Conservation (phyloP, 768 basidiomycete species). For the Russula compacta region DNA sequence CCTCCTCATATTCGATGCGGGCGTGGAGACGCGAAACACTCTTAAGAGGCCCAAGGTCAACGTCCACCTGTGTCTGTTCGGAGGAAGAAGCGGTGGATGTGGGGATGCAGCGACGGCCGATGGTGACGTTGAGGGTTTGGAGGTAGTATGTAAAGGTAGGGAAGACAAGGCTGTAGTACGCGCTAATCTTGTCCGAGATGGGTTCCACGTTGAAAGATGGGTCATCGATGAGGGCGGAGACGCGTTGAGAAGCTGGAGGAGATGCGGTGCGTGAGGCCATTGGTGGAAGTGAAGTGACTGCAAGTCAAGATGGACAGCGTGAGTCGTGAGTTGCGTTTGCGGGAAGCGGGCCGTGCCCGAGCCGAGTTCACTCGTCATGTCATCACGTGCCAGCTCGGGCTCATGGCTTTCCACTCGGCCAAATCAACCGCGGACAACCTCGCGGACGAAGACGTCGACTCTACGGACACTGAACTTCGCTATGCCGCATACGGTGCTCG, state of each 20-base stretch:
- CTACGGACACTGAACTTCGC: constrained; percentile 57
- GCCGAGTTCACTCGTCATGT: neutral
- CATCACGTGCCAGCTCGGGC: constrained; percentile 4
- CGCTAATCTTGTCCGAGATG: constrained; percentile 71
- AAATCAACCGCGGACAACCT: constrained; percentile 46
- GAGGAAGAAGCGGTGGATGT: constrained; percentile 48
- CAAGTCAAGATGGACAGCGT: neutral
- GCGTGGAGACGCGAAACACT: constrained; percentile 97
- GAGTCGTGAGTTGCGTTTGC: too few relatives aligned
- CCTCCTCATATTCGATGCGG: constrained; percentile 88
- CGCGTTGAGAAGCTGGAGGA: constrained; percentile 25
- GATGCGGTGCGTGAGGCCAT: constrained; percentile 23
- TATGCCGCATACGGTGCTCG: constrained; percentile 76
- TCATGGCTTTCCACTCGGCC: constrained; percentile 26
- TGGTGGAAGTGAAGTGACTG: neutral
- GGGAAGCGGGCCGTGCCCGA: too few relatives aligned
- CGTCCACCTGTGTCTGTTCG: constrained; percentile 57
- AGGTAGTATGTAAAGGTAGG: constrained; percentile 95
- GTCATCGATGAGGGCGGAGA: constrained; percentile 26
- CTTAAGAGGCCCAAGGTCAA: constrained; percentile 93
- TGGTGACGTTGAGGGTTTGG: constrained; percentile 87
- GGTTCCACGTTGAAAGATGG: constrained; percentile 20
- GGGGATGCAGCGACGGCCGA: constrained; percentile 79
- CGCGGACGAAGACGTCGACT: constrained; percentile 55
- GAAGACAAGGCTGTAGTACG: constrained; percentile 91